These are phyloP conservation scores for Pyricularia sp. DNA, from an alignment of 2,329 filamentous ascomycete species.

Conservation along the genomic window DNA sequence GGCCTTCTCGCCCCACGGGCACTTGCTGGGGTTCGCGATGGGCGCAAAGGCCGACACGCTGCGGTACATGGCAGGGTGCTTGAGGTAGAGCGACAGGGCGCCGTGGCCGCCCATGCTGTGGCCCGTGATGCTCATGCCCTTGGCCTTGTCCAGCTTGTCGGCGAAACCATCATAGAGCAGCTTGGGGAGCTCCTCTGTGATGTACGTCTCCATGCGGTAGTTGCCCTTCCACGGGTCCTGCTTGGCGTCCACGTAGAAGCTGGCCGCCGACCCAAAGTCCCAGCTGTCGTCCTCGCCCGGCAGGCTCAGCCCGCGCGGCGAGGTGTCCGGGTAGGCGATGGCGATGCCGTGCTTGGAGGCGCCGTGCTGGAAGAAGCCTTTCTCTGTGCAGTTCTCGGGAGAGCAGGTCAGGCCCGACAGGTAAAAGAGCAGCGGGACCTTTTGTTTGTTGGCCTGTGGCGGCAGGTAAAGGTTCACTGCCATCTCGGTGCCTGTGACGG, in stretches of 20 bases:
- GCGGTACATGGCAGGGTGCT: slow-evolving; percentile 83
- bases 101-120: slow-evolving; percentile 98
- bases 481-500: slow-evolving; percentile 79
- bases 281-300: slow-evolving; percentile 78
- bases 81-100: slow-evolving; percentile 83
- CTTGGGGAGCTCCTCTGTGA: slow-evolving; percentile 77
- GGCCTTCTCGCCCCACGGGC: slow-evolving; percentile 93
- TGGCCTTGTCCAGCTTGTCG: slow-evolving; percentile 53
- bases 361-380: slow-evolving; percentile 83
- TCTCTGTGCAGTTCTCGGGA: slow-evolving; percentile 73
- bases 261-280: slow-evolving; percentile 87
- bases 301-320: slow-evolving; percentile 73
- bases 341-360: slow-evolving; percentile 77
- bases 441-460: slow-evolving; percentile 51
- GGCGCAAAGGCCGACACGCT: slow-evolving; percentile 86
- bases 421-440: slow-evolving; percentile 82
- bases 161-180: slow-evolving; percentile 65
- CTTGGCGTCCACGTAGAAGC: slow-evolving; percentile 90
- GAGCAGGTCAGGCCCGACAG: slow-evolving; percentile 93
- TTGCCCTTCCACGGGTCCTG: slow-evolving; percentile 61
- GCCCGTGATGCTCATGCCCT: slow-evolving; percentile 71
- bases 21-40: slow-evolving; percentile 75
- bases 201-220: slow-evolving; percentile 94
- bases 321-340: slow-evolving; percentile 92
- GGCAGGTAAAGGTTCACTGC: slow-evolving; percentile 87